Conservation (phyloP, 345 rosid genomes). For the Aethionema arabicum region DNA sequence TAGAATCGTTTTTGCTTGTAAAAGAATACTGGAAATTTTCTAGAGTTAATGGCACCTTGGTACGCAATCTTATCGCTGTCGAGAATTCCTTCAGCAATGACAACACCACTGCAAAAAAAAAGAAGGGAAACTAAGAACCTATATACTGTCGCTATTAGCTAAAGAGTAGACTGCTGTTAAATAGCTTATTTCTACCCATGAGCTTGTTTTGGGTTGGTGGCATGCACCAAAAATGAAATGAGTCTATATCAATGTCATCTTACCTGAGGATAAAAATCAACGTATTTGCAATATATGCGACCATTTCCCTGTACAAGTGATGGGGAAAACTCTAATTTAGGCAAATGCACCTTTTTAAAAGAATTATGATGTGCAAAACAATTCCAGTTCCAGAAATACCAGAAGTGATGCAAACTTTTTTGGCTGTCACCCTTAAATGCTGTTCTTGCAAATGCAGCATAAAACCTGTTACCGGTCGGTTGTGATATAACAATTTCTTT, state of each 20-base stretch:
- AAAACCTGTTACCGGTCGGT: conserved; percentile 59
- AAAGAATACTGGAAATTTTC: conserved; percentile 3
- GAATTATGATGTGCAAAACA: conserved; percentile 4
- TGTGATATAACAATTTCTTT: conserved; percentile 4
- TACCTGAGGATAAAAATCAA: conserved; percentile 92
- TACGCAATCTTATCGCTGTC: conserved; percentile 47
- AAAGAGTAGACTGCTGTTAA: conserved; percentile 14
- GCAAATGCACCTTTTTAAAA: conserved; percentile 5
- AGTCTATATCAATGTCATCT: conserved; percentile 26
- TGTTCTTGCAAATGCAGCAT: conserved; percentile 85
- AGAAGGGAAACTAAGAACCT: conserved; percentile 15
- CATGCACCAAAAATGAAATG: conserved; percentile 8
- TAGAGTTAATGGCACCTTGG: conserved; percentile 44
- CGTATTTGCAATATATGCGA: conserved; percentile 96
- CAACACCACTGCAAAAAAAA: conserved; percentile 79
- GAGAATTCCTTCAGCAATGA: conserved; percentile 90
- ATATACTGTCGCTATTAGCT: not conserved
- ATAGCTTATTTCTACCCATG: conserved; percentile 9
- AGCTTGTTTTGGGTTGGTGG: conserved; percentile 17
- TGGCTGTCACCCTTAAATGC: conserved; percentile 95
- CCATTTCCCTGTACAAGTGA: conserved; percentile 77
- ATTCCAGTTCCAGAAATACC: conserved; percentile 48
- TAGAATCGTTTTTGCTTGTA: not conserved
- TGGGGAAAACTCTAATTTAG: conserved; percentile 1
- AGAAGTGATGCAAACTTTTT: conserved; percentile 91